Base-by-base conservation (phyloP, 176 grass and related monocot species). In the Pontederia crassipes region DNA sequence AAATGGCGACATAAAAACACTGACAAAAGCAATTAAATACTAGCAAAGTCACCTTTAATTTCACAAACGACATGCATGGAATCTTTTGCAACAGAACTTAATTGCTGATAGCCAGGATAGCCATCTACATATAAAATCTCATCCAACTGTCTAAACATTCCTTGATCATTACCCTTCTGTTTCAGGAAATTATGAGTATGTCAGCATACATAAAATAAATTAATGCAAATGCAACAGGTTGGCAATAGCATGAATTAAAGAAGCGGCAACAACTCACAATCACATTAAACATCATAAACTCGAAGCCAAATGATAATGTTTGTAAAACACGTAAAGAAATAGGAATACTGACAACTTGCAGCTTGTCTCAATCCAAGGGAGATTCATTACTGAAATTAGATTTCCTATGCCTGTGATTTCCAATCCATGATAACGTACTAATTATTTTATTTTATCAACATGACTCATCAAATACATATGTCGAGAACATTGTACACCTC, bases 51-150 rank as follows among this genome's bases (percentile, higher is more conserved):
- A 92, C 88, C 88, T 98, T 89, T 88, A 48, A 91, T 68, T 83
- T 92, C 87, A 72, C 88, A 98, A 66, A 92, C 74, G 48, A 86
- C 53, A 65, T 81, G 77, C 82, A 98, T 81, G 52, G 76, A 76
- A 64, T 89, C 70, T 67, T 55, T 60, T 75, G 88, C 84, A 73
- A 98, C 28, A 71, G 61, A 68, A 64, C 81, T 66, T 60, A 98
- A 84, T 11, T 88, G 74, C 57, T 92, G 88, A 68, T 88, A 98
- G 35, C 71, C 88, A 75, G 93, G 88, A 86, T 83, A 89, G 61
- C 87, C 93, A 67, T 98, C 82, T 11, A 98, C 72, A 57, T 86
- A 98, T 54, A 98, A 74, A 62, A 98, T 83, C 81, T 98, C 84
- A 79, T 92, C 88, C 60, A 98, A 57, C 58, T 92, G 84, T 67